These are phyloP conservation scores for Dactylellina parvicollis DNA, from an alignment of 2,329 filamentous ascomycete genomes.

Conservation along the genomic window DNA sequence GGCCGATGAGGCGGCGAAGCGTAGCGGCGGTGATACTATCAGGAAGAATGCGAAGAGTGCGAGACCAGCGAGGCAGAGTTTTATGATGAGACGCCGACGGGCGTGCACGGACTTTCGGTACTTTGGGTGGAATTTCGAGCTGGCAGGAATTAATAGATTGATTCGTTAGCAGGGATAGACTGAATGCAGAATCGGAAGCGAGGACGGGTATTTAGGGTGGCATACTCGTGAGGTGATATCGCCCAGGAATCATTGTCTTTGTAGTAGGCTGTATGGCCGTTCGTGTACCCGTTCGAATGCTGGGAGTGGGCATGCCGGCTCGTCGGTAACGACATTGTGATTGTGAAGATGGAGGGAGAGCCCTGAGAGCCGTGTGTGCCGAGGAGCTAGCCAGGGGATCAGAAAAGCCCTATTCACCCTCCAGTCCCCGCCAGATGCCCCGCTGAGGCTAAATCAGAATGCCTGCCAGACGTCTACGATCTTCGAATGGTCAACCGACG, in stretches of 20 bases:
- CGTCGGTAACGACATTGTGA: conserved; percentile 46
- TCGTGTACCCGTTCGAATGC: conserved; percentile 40
- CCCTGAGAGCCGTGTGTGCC: not conserved
- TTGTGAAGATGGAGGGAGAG: conserved; percentile 2
- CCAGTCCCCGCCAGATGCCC: conserved; percentile 28
- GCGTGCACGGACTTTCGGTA: conserved; percentile 38
- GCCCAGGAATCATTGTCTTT: conserved; percentile 39
- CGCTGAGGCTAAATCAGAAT: conserved; percentile 11
- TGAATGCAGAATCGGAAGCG: conserved; percentile 1
- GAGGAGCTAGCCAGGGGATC: conserved; percentile 7
- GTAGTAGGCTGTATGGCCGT: conserved; percentile 43
- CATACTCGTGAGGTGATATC: conserved; percentile 51
- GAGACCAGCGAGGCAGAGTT: conserved; percentile 15
- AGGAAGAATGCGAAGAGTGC: conserved; percentile 28
- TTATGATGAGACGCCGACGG: conserved; percentile 40
- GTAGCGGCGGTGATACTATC: conserved; percentile 42
- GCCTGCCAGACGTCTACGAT: not conserved
- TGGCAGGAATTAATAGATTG: not conserved
- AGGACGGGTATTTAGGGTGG: not conserved
- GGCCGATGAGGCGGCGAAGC: conserved; percentile 35
- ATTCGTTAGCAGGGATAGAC: conserved; percentile 24
- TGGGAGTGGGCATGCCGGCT: conserved; percentile 47
- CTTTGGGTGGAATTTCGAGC: conserved; percentile 47
- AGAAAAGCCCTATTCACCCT: conserved; percentile 29
- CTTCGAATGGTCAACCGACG: not conserved